A percentile compares a stretch with the other conserved stretches of the same genome.
These are phyloP conservation scores for Calvatia gigantea DNA, from an alignment of 768 basidiomycete species.

Conservation along the genomic window DNA sequence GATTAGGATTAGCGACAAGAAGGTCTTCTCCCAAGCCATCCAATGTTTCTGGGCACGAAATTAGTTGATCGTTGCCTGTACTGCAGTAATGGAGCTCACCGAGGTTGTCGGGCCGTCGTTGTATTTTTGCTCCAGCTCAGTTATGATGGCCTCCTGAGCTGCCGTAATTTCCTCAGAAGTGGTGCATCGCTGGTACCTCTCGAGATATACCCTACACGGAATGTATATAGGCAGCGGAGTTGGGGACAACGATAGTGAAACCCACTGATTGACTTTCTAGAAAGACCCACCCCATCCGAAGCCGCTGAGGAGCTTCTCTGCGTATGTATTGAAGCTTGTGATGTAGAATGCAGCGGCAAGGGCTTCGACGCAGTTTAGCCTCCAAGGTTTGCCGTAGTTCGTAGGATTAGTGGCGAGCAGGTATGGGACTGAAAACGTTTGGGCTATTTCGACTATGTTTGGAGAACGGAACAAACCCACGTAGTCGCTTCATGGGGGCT, in stretches of 20 bases:
- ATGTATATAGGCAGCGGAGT: not conserved
- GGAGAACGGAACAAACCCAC: constrained; percentile 52
- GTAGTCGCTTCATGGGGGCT: constrained; percentile 88
- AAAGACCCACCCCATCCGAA: constrained; percentile 95
- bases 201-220: constrained; percentile 51
- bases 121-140: constrained; percentile 64
- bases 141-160: constrained; percentile 67
- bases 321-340: constrained; percentile 80
- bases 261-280: constrained; percentile 76
- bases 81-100: constrained; percentile 40
- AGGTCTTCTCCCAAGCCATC: constrained; percentile 51
- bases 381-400: constrained; percentile 98
- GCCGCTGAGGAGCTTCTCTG: constrained; percentile 68
- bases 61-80: no score
- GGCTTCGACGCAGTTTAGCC: constrained; percentile 91
- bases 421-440: constrained; percentile 73
- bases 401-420: constrained; percentile 94
- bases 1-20: constrained; percentile 69
- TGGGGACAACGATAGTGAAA: not conserved
- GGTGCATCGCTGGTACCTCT: constrained; percentile 71
- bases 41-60: not conserved
- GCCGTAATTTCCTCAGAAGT: constrained; percentile 53
- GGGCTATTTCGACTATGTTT: not conserved
- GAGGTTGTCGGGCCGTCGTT: constrained; percentile 51
- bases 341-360: constrained; percentile 95